Evolutionary conservation across 2,329 filamentous ascomycete species (phyloP), one percentile per base, ranked within the genome.

Genomic region (Aureobasidium sp.): DNA sequence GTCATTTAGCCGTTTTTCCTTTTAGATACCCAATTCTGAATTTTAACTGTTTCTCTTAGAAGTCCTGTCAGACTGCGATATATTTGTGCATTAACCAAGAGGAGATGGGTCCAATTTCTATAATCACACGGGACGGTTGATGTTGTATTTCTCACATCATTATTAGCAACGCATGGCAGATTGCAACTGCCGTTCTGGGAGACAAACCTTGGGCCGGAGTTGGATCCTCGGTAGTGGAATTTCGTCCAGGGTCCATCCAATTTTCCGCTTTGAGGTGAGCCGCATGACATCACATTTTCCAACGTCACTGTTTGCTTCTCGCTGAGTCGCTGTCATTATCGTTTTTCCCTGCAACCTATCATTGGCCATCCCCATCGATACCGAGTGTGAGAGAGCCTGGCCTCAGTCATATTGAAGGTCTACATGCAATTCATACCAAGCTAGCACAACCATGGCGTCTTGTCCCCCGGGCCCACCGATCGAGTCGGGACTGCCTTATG

Each of bases 401-500:
- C 21, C 21, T 21, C 21, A 21, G 21, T 21, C 21, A 21, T 21
- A 21, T 21, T 1, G 21, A 21, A 21, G 21, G 21, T 21, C 21
- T 21, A 21, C 21, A 21, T 21, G 21, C 21, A 21, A 13, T 2
- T 5, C 21, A 6, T 29, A 7, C 2, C 6, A 7, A 39, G 25
- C 11, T 16, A 11, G 13, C 1, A 37, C 21, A 42, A 25, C 15
- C 36, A 54, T 54, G 50, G 10, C 37, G 13, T 30, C 3, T 9
- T 54, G 50, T 21, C 50, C 50, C 11, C 27, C 11, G 15, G 50
- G 25, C 13, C 36, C 16, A 6, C 1, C 16, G 16, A 6, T 6
- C 27, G 50, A 13, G 3, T 29, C 36, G 15, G 50, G 42, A 41
- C 25, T 30, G 32, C 36, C 48, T 1, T 68, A 64, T 60, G 69